Base-by-base conservation (phyloP, 306 rosid species). In the Neltuma alba region DNA sequence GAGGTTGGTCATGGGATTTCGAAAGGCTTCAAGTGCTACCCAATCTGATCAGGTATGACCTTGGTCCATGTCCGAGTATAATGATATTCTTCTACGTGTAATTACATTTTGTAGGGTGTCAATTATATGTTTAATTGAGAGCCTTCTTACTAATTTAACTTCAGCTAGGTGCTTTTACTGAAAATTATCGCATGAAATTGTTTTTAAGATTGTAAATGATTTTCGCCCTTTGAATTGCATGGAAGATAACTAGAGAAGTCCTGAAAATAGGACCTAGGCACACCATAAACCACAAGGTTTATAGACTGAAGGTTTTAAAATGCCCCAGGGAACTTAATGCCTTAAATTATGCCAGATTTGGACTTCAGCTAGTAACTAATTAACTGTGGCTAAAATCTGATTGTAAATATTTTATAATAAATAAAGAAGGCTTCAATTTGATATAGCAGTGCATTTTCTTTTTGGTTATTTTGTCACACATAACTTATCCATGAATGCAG, bases 1-100 rank as follows among this genome's bases (percentile, higher is more conserved):
- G 60, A 93, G 92, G 87, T 81, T 96, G 88, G 96, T 96, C 63
- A 93, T 96, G 99, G 99, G 98, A 70, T 93, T 89, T 89, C 89
- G 99, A 89, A 93, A 89, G 90, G 96, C 97, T 82, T 87, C 96
- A 77, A 85, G 86, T 80, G 81, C 88, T 7, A 79, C 79, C 44
- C 91, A 88, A 66, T 88, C 93, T 45, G 96, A 96, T 81, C 98
- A 90, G 99, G 99, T 93, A 87, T 78, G 69, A 38, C 72, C 77
- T 63, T 79, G 36, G 76, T 74, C 75, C 60, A 15, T 37, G 41
- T 70, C 73, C 25, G 54, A 44, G 76, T 82, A 47, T 75, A 20
- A 42, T 57, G 15, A 57, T 79, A 55, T 52, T 83, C 52, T 74
- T 77, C 41, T 60, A 25, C 72, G 16, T 73, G 34, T 61, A 41